Conservation (phyloP, 1,284 basidiomycete genomes). For the Puccinia hordei region DNA sequence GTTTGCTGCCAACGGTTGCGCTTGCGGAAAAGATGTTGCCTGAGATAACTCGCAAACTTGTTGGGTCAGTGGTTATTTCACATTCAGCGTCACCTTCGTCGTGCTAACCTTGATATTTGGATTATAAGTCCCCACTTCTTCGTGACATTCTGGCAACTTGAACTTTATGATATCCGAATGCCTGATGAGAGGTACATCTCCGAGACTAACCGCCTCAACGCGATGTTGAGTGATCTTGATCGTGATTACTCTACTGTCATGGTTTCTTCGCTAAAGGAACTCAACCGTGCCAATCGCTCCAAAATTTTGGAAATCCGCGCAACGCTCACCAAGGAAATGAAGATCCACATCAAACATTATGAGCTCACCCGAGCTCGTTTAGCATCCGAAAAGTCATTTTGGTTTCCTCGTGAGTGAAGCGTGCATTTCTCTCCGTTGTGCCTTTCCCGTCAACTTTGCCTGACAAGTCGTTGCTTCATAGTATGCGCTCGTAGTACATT, state of each 20-base stretch:
- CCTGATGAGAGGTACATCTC: constrained; percentile 62
- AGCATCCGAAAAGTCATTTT: constrained; percentile 76
- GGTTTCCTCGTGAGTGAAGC: constrained; percentile 68
- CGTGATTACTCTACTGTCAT: constrained; percentile 54
- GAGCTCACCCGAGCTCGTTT: constrained; percentile 75
- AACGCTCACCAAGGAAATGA: constrained; percentile 73
- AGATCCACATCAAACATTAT: constrained; percentile 69
- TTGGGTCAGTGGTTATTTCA: constrained; percentile 67
- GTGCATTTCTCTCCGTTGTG: constrained; percentile 62
- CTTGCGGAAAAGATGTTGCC: constrained; percentile 72
- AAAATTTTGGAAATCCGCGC: constrained; percentile 54
- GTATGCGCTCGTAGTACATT: neutral
- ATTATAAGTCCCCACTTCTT: constrained; percentile 77
- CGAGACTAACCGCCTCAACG: constrained; percentile 60
- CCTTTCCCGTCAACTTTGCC: neutral
- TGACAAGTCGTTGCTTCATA: constrained; percentile 10
- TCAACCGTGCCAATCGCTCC: constrained; percentile 52
- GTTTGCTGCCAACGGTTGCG: constrained; percentile 70
- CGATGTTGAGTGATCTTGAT: constrained; percentile 58
- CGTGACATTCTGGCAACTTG: constrained; percentile 90
- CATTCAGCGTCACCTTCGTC: constrained; percentile 52
- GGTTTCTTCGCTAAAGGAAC: constrained; percentile 53
- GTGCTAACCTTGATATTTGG: neutral
- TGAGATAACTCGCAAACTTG: constrained; percentile 66
- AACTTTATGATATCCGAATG: constrained; percentile 79